Conservation (phyloP, 1,139 yeast genomes). For the Protomyces arabidopsidicola region DNA sequence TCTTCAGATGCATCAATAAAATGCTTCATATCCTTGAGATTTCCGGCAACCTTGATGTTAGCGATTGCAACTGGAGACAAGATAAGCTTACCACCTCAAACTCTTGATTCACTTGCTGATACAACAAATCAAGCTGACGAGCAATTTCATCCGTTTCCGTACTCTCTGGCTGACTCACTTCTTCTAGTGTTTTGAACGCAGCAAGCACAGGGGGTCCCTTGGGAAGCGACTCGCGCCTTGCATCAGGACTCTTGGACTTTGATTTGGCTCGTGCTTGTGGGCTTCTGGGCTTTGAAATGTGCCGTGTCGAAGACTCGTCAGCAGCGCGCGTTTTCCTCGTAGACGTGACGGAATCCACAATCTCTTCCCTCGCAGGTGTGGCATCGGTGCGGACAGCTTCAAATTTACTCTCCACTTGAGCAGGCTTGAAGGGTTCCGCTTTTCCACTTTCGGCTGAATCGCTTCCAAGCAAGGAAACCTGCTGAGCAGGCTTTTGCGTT, state of each 20-base stretch:
- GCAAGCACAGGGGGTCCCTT: not conserved
- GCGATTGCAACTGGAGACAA: not conserved
- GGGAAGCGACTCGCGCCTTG: not conserved
- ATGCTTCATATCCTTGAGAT: not conserved
- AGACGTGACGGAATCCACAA: too few relatives aligned
- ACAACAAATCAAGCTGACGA: slow-evolving; percentile 19
- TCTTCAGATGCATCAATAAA: not conserved
- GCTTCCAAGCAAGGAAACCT: too few relatives aligned
- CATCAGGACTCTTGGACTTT: not conserved
- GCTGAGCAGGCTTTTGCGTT: too few relatives aligned
- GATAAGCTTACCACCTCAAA: not conserved
- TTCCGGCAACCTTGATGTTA: not conserved
- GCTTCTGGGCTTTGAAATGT: too few relatives aligned
- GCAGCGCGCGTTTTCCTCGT: too few relatives aligned
- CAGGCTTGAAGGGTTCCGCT: too few relatives aligned
- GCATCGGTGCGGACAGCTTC: not conserved
- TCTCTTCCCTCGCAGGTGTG: too few relatives aligned
- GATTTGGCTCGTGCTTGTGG: not conserved
- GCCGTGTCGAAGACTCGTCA: too few relatives aligned
- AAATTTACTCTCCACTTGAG: not conserved
- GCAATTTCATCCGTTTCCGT: not conserved
- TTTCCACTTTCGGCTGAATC: too few relatives aligned
- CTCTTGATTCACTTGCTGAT: slow-evolving; percentile 2
- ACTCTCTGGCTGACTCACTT: not conserved
- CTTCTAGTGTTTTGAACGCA: not conserved